These are phyloP conservation scores for Globisporangium barbulae DNA, from an alignment of 352 stramenopile genomes.

Conservation along the genomic window DNA sequence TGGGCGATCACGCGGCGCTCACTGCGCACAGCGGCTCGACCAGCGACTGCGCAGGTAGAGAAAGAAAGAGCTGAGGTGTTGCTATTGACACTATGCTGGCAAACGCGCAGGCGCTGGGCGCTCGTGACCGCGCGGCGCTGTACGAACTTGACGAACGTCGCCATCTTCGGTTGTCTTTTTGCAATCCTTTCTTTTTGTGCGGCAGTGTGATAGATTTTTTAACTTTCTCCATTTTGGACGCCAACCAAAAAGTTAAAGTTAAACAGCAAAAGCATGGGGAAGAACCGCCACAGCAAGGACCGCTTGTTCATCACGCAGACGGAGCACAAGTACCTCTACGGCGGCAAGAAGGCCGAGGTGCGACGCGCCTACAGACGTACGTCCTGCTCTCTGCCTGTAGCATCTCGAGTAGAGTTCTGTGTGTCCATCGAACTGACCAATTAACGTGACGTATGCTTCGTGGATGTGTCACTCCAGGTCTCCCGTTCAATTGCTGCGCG, in stretches of 20 bases:
- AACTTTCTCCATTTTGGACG: not conserved
- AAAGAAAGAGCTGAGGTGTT: not conserved
- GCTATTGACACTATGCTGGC: not conserved
- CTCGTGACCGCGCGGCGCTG: conserved; percentile 1
- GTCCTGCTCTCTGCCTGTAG: conserved; percentile 1
- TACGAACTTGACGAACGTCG: conserved; percentile 8
- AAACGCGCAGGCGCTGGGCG: not conserved
- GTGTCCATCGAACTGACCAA: not conserved
- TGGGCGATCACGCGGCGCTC: not conserved
- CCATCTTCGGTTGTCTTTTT: conserved; percentile 1
- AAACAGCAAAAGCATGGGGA: conserved; percentile 47
- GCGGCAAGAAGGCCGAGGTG: conserved; percentile 89
- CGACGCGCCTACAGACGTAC: conserved; percentile 74
- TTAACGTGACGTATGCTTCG: not conserved
- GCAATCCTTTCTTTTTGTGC: conserved; percentile 3
- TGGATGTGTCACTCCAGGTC: conserved; percentile 29
- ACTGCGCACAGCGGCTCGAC: not conserved
- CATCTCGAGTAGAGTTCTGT: not conserved
- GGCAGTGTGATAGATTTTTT: not conserved
- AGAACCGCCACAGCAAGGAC: conserved; percentile 91
- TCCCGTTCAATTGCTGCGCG: conserved; percentile 98
- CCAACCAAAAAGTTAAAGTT: not conserved
- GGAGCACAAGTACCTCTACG: conserved; percentile 92
- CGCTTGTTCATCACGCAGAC: conserved; percentile 87
- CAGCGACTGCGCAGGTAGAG: not conserved